A percentile compares a stretch with the other conserved stretches of the same genome.
Evolutionary conservation across 768 basidiomycete species (phyloP).

Genomic region (Boletus fagicola): DNA sequence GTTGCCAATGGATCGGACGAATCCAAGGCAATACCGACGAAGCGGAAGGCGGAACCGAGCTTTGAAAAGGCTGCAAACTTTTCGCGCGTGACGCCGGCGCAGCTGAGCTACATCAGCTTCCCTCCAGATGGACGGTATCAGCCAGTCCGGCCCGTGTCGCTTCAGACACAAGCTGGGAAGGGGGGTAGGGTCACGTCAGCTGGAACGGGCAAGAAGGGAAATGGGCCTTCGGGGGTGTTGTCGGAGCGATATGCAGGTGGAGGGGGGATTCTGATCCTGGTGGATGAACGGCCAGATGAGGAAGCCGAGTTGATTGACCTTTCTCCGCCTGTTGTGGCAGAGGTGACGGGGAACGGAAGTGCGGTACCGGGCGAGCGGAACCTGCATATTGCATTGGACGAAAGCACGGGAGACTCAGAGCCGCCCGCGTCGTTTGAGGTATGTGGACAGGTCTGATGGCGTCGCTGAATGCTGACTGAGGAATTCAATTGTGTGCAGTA

Average conservation of each 20-base stretch:
- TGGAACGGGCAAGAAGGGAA: constrained; percentile 30
- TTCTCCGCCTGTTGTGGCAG: constrained; percentile 37
- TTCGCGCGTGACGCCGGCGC: constrained; percentile 87
- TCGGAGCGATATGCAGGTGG: constrained; percentile 73
- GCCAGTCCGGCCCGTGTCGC: constrained; percentile 80
- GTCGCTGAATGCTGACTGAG: constrained; percentile 20
- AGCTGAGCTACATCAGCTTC: constrained; percentile 84
- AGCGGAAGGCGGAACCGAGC: constrained; percentile 70
- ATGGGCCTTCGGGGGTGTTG: constrained; percentile 33
- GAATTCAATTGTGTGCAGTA: constrained; percentile 51
- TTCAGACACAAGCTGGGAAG: constrained; percentile 35
- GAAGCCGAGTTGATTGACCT: constrained; percentile 73
- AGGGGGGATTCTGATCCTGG: constrained; percentile 83
- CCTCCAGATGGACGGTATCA: constrained; percentile 76
- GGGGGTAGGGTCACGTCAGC: constrained; percentile 31
- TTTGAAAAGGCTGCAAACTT: constrained; percentile 82
- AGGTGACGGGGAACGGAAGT: constrained; percentile 26
- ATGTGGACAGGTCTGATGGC: constrained; percentile 26
- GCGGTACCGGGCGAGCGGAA: constrained; percentile 33
- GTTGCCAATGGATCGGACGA: constrained; percentile 57
- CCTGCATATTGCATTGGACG: constrained; percentile 67
- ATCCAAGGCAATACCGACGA: constrained; percentile 47
- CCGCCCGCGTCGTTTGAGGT: constrained; percentile 86
- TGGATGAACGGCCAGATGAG: constrained; percentile 69
- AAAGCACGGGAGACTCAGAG: constrained; percentile 67